A percentile compares a stretch with the other conserved stretches of the same genome.
These are phyloP conservation scores for Malassezia brasiliensis DNA, from an alignment of 1,284 basidiomycete species.

Conservation along the genomic window DNA sequence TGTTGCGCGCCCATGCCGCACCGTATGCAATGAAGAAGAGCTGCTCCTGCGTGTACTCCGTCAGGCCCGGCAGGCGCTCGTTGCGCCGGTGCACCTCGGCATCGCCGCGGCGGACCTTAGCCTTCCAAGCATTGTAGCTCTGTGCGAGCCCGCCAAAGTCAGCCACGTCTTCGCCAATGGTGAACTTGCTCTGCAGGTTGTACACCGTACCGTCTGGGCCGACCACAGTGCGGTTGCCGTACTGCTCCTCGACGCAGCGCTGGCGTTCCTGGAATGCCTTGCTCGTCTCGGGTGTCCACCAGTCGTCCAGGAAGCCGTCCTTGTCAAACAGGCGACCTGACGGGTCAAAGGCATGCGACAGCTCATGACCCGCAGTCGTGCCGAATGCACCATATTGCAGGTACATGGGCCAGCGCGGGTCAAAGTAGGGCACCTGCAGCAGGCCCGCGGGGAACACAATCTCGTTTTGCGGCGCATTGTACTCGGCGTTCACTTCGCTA, in stretches of 20 bases:
- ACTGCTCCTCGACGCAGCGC: slow-evolving; percentile 80
- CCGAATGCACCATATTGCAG: slow-evolving; percentile 63
- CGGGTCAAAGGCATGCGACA: slow-evolving; percentile 83
- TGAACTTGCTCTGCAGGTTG: slow-evolving; percentile 68
- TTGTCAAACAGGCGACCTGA: slow-evolving; percentile 62
- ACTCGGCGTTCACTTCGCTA: slow-evolving; percentile 51
- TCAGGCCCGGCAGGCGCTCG: slow-evolving; percentile 43
- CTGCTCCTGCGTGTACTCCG: slow-evolving; percentile 44
- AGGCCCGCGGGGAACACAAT: slow-evolving; percentile 97
- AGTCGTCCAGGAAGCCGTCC: slow-evolving; percentile 58
- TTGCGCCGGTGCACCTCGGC: slow-evolving; percentile 34
- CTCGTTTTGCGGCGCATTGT: slow-evolving; percentile 52
- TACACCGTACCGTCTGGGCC: slow-evolving; percentile 73
- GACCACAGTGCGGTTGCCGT: slow-evolving; percentile 68
- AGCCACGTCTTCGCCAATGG: slow-evolving; percentile 62
- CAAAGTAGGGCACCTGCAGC: slow-evolving; percentile 84
- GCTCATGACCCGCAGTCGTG: slow-evolving; percentile 36
- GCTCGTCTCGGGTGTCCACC: slow-evolving; percentile 67
- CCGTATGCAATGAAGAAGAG: slow-evolving; percentile 48
- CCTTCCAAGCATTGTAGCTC: slow-evolving; percentile 48
- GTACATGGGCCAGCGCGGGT: slow-evolving; percentile 72
- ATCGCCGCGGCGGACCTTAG: slow-evolving; percentile 25
- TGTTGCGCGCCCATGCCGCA: slow-evolving; percentile 37
- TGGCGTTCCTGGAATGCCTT: slow-evolving; percentile 71
- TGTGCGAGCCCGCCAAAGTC: slow-evolving; percentile 50